These are phyloP conservation scores for Skeletonema costatum DNA, from an alignment of 108 stramenopile species.

Conservation along the genomic window DNA sequence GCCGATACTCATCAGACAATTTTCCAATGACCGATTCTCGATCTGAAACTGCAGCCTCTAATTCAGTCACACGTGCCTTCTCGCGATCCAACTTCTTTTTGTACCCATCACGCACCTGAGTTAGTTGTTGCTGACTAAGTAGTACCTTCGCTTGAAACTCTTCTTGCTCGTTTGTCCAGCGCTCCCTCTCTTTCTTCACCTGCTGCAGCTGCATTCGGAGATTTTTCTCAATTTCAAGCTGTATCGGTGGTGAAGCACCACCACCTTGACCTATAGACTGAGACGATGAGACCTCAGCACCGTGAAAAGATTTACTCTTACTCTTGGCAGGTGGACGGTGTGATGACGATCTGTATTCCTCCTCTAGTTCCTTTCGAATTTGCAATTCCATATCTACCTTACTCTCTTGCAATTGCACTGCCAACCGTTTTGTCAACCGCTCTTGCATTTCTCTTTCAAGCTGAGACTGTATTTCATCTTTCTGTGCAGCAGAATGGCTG, in stretches of 20 bases:
- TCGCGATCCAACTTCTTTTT: slow-evolving; percentile 31
- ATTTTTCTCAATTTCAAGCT: slow-evolving; percentile 16
- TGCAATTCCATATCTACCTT: slow-evolving; percentile 21
- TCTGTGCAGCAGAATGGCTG: neutral
- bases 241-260: neutral
- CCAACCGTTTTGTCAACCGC: slow-evolving; percentile 25
- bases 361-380: slow-evolving; percentile 33
- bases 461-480: slow-evolving; percentile 5
- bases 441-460: slow-evolving; percentile 46
- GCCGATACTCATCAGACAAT: slow-evolving; percentile 18
- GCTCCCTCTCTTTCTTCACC: slow-evolving; percentile 31
- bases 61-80: slow-evolving; percentile 19
- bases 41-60: slow-evolving; percentile 9
- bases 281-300: neutral
- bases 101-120: slow-evolving; percentile 33
- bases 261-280: neutral
- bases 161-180: slow-evolving; percentile 35
- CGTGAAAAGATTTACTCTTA: slow-evolving; percentile 6
- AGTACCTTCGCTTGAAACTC: slow-evolving; percentile 21
- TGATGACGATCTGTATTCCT: slow-evolving; percentile 9
- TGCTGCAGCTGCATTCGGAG: slow-evolving; percentile 27
- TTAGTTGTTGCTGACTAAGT: slow-evolving; percentile 24
- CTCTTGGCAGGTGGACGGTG: slow-evolving; percentile 8
- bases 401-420: slow-evolving; percentile 21
- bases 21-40: slow-evolving; percentile 25